Conservation (phyloP, 345 rosid genomes). For the Odontarrhena argentea region DNA sequence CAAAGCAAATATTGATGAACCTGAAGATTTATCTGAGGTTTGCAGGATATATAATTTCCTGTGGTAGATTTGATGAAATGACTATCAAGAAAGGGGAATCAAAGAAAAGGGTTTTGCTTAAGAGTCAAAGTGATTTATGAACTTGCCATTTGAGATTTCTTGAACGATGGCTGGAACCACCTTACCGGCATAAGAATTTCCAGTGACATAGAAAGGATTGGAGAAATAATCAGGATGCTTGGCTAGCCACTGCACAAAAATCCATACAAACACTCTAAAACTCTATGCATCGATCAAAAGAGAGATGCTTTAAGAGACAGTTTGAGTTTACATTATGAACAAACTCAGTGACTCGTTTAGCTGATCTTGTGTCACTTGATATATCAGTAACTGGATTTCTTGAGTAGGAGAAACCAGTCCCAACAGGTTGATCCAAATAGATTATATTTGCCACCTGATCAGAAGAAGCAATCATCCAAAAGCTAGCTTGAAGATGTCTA, state of each 20-base stretch:
- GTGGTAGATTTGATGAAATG: slow-evolving; percentile 27
- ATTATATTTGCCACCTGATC: slow-evolving; percentile 63
- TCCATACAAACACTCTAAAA: neutral
- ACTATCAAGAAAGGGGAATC: neutral
- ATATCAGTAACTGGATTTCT: slow-evolving; percentile 67
- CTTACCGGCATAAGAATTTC: slow-evolving; percentile 23
- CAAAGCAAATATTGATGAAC: slow-evolving; percentile 32
- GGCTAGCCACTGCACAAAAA: slow-evolving; percentile 18
- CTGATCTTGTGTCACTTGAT: slow-evolving; percentile 52
- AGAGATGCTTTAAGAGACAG: neutral
- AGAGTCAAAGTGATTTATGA: neutral
- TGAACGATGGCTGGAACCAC: slow-evolving; percentile 6
- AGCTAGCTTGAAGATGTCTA: slow-evolving; percentile 38
- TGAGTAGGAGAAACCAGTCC: slow-evolving; percentile 32
- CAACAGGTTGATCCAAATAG: slow-evolving; percentile 69
- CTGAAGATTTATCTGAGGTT: slow-evolving; percentile 56
- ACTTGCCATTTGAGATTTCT: slow-evolving; percentile 22
- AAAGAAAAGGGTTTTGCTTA: neutral
- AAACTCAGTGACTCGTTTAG: slow-evolving; percentile 42
- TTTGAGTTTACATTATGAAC: slow-evolving; percentile 45
- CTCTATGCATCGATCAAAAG: neutral
- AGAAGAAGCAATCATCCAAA: neutral
- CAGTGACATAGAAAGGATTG: slow-evolving; percentile 17
- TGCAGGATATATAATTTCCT: slow-evolving; percentile 51
- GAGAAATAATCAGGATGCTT: slow-evolving; percentile 26